Evolutionary conservation across 257 asterid species (phyloP).

Genomic region (Voacanga thouarsii): DNA sequence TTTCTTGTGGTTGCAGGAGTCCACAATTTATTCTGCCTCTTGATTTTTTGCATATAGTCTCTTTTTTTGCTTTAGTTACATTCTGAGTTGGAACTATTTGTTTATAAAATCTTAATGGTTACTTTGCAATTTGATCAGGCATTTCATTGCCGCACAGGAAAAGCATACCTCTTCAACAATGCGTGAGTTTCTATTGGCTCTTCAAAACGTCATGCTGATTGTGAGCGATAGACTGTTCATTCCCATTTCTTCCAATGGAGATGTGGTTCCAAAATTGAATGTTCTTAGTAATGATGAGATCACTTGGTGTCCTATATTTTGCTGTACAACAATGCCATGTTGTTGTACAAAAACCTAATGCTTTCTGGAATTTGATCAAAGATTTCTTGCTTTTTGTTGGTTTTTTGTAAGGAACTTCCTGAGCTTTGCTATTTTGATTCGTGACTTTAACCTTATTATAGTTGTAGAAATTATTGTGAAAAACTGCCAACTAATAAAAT

Average conservation of each 20-base stretch:
- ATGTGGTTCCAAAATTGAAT: neutral
- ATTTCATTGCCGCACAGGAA: slow-evolving; percentile 74
- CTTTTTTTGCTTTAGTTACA: neutral
- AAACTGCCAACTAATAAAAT: neutral
- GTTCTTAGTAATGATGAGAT: neutral
- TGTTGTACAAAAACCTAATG: neutral
- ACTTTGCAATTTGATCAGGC: slow-evolving; percentile 38
- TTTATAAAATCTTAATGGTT: slow-evolving; percentile 11
- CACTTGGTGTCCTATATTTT: neutral
- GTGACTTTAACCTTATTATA: neutral
- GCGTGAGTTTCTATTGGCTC: slow-evolving; percentile 49
- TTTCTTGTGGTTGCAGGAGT: neutral
- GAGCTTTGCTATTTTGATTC: neutral
- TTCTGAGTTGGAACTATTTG: neutral
- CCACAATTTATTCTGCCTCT: neutral
- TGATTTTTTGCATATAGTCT: neutral
- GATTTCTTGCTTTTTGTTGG: neutral
- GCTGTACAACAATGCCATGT: neutral
- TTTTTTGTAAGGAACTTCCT: neutral
- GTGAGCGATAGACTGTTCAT: neutral
- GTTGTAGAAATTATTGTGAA: neutral
- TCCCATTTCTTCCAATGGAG: neutral
- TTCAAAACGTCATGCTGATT: neutral
- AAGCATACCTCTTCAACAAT: slow-evolving; percentile 72
- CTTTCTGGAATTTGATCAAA: slow-evolving; percentile 4